Base-by-base conservation (phyloP, 2,329 filamentous ascomycete species). In the Aspergillus quadricinctus region DNA sequence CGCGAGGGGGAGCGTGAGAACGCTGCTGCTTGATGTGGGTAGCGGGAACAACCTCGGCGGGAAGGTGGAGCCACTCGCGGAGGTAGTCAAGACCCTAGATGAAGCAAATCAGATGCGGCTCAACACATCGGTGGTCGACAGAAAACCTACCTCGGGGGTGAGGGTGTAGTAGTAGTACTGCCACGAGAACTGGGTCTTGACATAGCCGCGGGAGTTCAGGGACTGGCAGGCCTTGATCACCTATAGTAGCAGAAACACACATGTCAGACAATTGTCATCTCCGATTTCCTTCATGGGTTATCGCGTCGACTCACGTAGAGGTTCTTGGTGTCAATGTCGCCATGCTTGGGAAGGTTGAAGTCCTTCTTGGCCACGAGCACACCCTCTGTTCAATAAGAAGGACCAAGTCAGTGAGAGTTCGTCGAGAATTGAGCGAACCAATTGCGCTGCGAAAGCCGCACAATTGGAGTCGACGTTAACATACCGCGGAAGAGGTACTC, bases 81-180 rank as follows among this genome's bases (percentile, higher is more conserved):
- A 99, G 92, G 87, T 99, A 99, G 85, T 97, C 93, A 79, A 99
- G 93, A 83, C 94, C 94, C 86, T 69, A 29, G 19, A 23, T 5
- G 8, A 35, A n/a, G n/a, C 23, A 31, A 53, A 27, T 58, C 46
- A 54, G 48, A 57, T 51, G 50, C 45, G 27, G 29, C 40, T 52
- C 10, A 5, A 8, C 19, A n/a, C 9, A 28, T 7, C 23, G 14
- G 17, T 28, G 25, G 28, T 21, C 21, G n/a, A 10, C n/a, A n/a
- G 3, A 35, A 4, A 51, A 58, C 67, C 27, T 68, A 69, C 67
- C 70, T 97, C 92, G 76, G 92, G 90, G 79, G 93, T 97, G 81
- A 99, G 88, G 81, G 94, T 97, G 88, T 99, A 99, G 90, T 99
- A 99, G 89, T 97, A 96, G 87, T 92, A 96, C 83, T 96, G 92